phyloP scores from a whole-genome alignment of 148 eudicot species.

The Tetragonia tetragonoides region DNA sequence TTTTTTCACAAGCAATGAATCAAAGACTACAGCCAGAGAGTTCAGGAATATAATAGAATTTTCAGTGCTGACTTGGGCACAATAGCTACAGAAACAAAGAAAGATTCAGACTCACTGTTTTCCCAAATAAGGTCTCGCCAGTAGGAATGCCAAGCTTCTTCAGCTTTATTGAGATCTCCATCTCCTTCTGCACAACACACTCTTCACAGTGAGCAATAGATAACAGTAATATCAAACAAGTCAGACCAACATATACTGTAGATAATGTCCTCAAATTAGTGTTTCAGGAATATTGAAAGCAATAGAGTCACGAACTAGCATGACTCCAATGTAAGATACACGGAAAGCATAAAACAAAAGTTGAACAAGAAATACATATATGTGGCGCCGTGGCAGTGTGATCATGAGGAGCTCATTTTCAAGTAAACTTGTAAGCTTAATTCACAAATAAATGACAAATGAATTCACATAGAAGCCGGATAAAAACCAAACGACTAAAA shows the following conservation, averaged over 20 bases:
- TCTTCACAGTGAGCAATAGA: neutral
- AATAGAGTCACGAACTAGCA: neutral
- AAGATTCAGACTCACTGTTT: constrained; percentile 56
- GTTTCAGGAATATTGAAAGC: neutral
- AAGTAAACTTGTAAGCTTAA: neutral
- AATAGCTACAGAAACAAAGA: neutral
- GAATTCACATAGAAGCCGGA: too few relatives aligned
- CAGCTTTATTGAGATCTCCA: constrained; percentile 64
- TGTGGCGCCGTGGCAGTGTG: neutral
- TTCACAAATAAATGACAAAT: too few relatives aligned
- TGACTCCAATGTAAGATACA: neutral
- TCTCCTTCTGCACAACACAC: constrained; percentile 56
- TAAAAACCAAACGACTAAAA: neutral
- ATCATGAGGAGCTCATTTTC: neutral
- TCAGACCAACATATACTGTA: neutral
- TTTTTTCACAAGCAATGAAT: neutral
- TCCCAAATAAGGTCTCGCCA: constrained; percentile 79
- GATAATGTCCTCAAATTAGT: neutral
- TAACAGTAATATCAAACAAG: neutral
- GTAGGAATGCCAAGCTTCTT: constrained; percentile 75
- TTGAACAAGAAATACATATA: neutral
- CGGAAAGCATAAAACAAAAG: neutral
- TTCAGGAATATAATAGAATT: neutral
- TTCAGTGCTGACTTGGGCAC: neutral
- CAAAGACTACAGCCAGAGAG: too few relatives aligned